phyloP scores from a whole-genome alignment of 2,329 filamentous ascomycete species.

The Claviceps africana region DNA sequence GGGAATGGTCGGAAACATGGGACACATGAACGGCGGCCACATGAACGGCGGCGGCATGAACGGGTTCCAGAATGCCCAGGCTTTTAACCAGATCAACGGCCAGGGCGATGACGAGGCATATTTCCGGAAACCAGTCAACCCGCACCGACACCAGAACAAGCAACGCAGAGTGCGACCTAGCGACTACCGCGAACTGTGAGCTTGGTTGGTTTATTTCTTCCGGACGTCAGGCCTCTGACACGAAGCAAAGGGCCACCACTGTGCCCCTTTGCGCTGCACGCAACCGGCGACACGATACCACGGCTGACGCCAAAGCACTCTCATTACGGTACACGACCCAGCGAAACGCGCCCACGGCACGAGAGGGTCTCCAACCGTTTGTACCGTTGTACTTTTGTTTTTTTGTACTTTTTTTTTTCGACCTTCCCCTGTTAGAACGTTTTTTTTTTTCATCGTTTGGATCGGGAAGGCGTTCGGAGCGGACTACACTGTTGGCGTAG shows the following conservation, averaged over 20 bases:
- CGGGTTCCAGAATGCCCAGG: conserved; percentile 21
- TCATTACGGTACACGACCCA: too few relatives aligned
- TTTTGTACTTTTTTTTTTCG: too few relatives aligned
- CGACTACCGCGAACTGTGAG: conserved; percentile 73
- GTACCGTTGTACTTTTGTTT: too few relatives aligned
- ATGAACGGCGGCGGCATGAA: conserved; percentile 14
- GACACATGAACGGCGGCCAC: neutral
- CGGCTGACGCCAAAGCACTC: too few relatives aligned
- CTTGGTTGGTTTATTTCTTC: too few relatives aligned
- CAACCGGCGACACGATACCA: too few relatives aligned
- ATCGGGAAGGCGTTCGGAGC: neutral
- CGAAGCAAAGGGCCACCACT: neutral
- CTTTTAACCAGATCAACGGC: conserved; percentile 29
- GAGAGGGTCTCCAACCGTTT: too few relatives aligned
- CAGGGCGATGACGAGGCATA: conserved; percentile 79
- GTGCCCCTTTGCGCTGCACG: too few relatives aligned
- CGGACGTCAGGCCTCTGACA: too few relatives aligned
- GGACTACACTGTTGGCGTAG: too few relatives aligned
- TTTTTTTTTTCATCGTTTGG: neutral
- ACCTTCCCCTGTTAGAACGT: too few relatives aligned
- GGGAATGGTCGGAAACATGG: conserved; percentile 10
- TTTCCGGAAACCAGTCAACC: conserved; percentile 90
- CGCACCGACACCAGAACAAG: conserved; percentile 73
- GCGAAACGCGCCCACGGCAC: too few relatives aligned
- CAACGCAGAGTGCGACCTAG: conserved; percentile 69